Evolutionary conservation across 2,329 filamentous ascomycete genomes (phyloP).

Genomic region (Colletotrichum godetiae): DNA sequence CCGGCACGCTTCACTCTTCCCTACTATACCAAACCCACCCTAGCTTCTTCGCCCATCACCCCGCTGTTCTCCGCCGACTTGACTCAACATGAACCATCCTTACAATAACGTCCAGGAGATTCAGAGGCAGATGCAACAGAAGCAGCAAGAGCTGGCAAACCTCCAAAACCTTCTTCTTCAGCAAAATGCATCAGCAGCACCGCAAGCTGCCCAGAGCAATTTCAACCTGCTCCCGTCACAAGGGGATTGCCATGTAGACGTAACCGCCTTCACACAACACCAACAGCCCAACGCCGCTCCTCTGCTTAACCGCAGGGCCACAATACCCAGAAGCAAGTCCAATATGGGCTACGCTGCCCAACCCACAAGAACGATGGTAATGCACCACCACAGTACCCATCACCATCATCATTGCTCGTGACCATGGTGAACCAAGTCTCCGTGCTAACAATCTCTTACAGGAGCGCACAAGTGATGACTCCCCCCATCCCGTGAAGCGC

Average conservation of each 20-base stretch:
- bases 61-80: slow-evolving; percentile 21
- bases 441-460: slow-evolving; percentile 34
- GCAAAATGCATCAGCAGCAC: slow-evolving; percentile 14
- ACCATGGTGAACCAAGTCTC: neutral
- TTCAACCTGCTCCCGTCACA: slow-evolving; percentile 18
- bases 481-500: slow-evolving; percentile 45
- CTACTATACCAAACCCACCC: neutral
- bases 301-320: slow-evolving; percentile 11
- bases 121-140: slow-evolving; percentile 32
- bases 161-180: slow-evolving; percentile 24
- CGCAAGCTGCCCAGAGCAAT: slow-evolving; percentile 14
- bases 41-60: slow-evolving; percentile 5
- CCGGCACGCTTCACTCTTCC: slow-evolving; percentile 11
- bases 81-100: slow-evolving; percentile 33
- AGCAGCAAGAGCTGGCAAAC: slow-evolving; percentile 34
- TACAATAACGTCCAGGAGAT: slow-evolving; percentile 27
- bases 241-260: slow-evolving; percentile 30
- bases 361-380: slow-evolving; percentile 33
- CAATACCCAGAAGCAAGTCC: slow-evolving; percentile 36
- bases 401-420: neutral
- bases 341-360: slow-evolving; percentile 30
- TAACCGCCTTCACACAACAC: slow-evolving; percentile 15
- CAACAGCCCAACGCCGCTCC: slow-evolving; percentile 25
- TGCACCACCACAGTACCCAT: neutral
- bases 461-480: slow-evolving; percentile 40